Conservation (phyloP, 2,329 filamentous ascomycete species). For the Sclerotinia spermophila region DNA sequence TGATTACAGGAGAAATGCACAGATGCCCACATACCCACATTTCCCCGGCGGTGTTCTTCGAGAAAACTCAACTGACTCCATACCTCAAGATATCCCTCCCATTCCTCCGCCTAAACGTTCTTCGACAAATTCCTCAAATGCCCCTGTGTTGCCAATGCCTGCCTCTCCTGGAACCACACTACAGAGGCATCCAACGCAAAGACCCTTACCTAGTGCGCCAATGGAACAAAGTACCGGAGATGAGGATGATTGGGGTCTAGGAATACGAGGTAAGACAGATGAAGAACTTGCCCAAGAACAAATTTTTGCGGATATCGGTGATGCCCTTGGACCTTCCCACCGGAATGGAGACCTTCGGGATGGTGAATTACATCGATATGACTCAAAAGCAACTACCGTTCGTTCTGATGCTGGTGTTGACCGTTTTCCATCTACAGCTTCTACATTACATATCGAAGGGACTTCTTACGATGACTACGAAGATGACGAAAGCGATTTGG, state of each 20-base stretch:
- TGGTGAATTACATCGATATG: conserved; percentile 49
- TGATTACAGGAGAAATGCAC: conserved; percentile 27
- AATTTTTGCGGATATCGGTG: conserved; percentile 38
- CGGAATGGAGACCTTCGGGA: conserved; percentile 47
- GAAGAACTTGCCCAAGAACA: conserved; percentile 36
- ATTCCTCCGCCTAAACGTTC: conserved; percentile 25
- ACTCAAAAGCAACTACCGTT: conserved; percentile 49
- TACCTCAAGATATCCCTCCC: conserved; percentile 23
- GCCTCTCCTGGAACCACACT: conserved; percentile 24
- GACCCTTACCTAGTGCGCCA: conserved; percentile 37
- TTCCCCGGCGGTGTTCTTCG: conserved; percentile 25
- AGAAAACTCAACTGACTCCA: conserved; percentile 9
- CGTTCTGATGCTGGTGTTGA: conserved; percentile 43
- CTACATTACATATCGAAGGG: conserved; percentile 40
- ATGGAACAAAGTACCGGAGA: conserved; percentile 29
- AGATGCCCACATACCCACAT: conserved; percentile 28
- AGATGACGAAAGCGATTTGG: conserved; percentile 79
- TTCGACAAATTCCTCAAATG: conserved; percentile 26
- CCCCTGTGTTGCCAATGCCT: conserved; percentile 20
- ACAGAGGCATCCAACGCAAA: conserved; percentile 37
- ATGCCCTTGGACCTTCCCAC: conserved; percentile 33
- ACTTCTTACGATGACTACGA: conserved; percentile 46
- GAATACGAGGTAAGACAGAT: conserved; percentile 25
- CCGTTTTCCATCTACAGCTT: conserved; percentile 49
- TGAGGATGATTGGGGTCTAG: conserved; percentile 31